Base-by-base conservation (phyloP, 371 early-diverging fungal genomes). In the Zancudomyces culisetae region DNA sequence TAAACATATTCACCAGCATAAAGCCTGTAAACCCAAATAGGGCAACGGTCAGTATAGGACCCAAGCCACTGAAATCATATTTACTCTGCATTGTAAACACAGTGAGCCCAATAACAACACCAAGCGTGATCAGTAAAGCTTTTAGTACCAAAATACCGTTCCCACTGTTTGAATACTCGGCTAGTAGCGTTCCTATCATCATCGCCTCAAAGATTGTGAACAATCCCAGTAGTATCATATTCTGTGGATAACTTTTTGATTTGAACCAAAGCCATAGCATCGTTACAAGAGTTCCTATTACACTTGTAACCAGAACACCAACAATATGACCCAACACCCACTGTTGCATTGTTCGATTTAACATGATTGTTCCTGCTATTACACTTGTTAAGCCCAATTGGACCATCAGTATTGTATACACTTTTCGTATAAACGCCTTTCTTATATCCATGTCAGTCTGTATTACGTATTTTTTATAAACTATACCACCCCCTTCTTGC, bases 1-100 rank as follows among this genome's bases (percentile, higher is more conserved):
- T 55, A 60, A 85, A 85, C 6, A 82, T 67, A 51, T 79, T 72
- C 23, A 86, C 70, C 42, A 87, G 35, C 0, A 73, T 69, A 2
- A 76, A 70, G 15, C 81, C 53, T 6, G 85, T 24, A 1, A 87
- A 29, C 15, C 75, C 67, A 66, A 69, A 71, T 35, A 87, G 60
- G n/a, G 71, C 66, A 19, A 73, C 74, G 55, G 66, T 71, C 27
- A 86, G 65, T 48, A 73, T 77, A 75, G 68, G 51, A 1, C 65
- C 81, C 61, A 81, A 61, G 42, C 74, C 77, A 26, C 71, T 72
- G 55, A 85, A 85, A 59, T 83, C 82, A 58, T 72, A 77, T 62
- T 79, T 73, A 0, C 78, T 73, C 60, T 85, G 83, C 29, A 83
- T 42, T 0, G 86, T 81, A 56, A 83, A 83, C n/a, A 83, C 53